Evolutionary conservation across 805 yeast species (phyloP).

Genomic region (Teunomyces panamensis): DNA sequence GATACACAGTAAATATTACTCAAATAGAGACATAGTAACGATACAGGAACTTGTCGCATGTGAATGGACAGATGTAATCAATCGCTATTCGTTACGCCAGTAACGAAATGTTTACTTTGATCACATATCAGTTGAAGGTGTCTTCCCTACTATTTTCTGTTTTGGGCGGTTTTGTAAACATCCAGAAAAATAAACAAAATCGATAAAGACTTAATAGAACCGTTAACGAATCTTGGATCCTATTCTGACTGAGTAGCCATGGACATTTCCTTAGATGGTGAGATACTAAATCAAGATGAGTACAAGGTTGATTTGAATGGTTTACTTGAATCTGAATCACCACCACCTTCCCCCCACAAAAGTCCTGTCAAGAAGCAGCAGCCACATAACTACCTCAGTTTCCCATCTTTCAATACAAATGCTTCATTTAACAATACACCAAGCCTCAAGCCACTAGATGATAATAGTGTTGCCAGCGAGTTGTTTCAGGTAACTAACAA

Average conservation of each 20-base stretch:
- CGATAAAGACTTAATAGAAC: not conserved
- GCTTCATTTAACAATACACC: constrained; percentile 2
- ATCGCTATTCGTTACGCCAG: not conserved
- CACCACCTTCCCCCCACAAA: not conserved
- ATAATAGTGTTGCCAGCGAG: constrained; percentile 21
- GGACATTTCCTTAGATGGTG: constrained; percentile 1
- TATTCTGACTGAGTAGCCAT: not conserved
- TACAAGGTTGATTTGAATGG: constrained; percentile 18
- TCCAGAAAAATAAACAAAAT: constrained; percentile 1
- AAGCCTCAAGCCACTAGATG: constrained; percentile 5
- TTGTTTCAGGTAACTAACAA: constrained; percentile 27
- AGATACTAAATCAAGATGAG: constrained; percentile 14
- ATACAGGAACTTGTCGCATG: not conserved
- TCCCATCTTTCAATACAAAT: not conserved
- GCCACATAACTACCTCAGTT: not conserved
- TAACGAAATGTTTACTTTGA: not conserved
- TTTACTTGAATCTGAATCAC: constrained; percentile 9
- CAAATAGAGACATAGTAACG: no score
- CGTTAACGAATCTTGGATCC: not conserved
- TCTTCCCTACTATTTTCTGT: not conserved
- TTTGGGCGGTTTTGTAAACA: constrained; percentile 9
- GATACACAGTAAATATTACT: no score
- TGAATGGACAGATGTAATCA: not conserved
- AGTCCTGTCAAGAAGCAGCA: constrained; percentile 3
- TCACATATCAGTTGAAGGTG: not conserved